Percentiles rank a stretch among this genome's conserved stretches.
These are phyloP conservation scores for Lactifluus echinatus DNA, from an alignment of 768 basidiomycete genomes.

Conservation along the genomic window DNA sequence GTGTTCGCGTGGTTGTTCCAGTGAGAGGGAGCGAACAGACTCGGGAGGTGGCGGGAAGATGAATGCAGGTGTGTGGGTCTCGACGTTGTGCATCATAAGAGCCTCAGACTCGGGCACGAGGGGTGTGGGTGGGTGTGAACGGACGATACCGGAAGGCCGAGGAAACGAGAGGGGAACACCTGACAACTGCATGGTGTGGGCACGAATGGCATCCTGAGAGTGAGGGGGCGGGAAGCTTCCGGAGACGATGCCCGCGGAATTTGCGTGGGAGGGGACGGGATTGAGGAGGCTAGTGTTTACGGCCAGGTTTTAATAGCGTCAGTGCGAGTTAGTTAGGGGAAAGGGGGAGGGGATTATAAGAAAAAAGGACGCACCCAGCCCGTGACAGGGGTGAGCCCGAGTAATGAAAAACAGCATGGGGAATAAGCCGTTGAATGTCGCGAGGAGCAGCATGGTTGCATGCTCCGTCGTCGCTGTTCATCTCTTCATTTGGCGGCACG, in stretches of 20 bases:
- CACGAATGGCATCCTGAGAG: conserved; percentile 56
- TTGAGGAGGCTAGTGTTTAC: conserved; percentile 42
- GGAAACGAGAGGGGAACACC: conserved; percentile 36
- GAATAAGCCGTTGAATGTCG: conserved; percentile 19
- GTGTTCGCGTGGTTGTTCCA: conserved; percentile 11
- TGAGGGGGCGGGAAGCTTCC: conserved; percentile 31
- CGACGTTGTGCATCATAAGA: conserved; percentile 10
- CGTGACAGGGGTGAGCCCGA: conserved; percentile 25
- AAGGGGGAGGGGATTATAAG: background rate
- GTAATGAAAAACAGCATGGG: conserved; percentile 6
- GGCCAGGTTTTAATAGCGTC: background rate
- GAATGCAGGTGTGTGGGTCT: conserved; percentile 14
- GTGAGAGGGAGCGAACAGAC: conserved; percentile 7
- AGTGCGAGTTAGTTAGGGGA: background rate
- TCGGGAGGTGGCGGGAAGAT: conserved; percentile 15
- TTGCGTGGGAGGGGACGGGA: conserved; percentile 29
- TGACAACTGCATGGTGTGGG: conserved; percentile 58
- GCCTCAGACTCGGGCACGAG: conserved; percentile 33
- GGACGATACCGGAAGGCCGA: conserved; percentile 19
- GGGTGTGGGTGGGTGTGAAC: conserved; percentile 25
- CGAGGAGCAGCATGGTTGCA: conserved; percentile 16
- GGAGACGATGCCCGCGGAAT: conserved; percentile 15
- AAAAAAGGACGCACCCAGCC: conserved; percentile 24
- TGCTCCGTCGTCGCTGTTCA: background rate
- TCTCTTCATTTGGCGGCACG: conserved; percentile 5